Evolutionary conservation across 306 rosid species (phyloP), one percentile per base, ranked within the genome.

Genomic region (Rubus idaeus): DNA sequence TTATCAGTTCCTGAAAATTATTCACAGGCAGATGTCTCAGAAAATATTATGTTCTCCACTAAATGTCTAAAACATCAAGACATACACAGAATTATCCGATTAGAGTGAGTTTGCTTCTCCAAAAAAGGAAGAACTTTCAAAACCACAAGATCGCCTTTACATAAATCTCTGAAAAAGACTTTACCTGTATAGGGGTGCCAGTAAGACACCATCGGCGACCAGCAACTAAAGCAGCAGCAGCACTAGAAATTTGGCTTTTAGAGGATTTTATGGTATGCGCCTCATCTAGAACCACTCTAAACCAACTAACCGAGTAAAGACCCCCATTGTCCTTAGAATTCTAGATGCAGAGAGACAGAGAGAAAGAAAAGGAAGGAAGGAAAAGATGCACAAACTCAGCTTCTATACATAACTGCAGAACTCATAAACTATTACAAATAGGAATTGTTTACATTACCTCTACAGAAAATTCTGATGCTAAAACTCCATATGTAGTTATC

Each of bases 131-230:
- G 13, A 21, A 70, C 37, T 23, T 11, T 47, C 14, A 14, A 39
- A 53, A 76, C 26, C 41, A 57, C 18, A 42, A 56, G 8, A 42
- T 8, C 0, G 7, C 1, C 9, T 67, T 73, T 16, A 37, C 21
- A 63, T 16, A 50, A 61, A 45, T 52, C 64, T 46, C 58, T 55
- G 14, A 5, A 45, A 68, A 81, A 80, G 41, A 30, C 55, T 63
- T 57, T 42, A 89, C 98, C 96, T 94, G 98, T 70, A 94, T 91
- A 14, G 98, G 98, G 73, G 98, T 94, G 70, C 98, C 98, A 61
- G 98, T 94, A 61, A 94, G 97, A 85, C 97, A 91, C 98, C 98
- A 94, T 55, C 97, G 97, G 16, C 88, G 78, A 83, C 88, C 97
- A 83, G 98, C 96, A 75, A 71, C 90, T 82, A 94, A 74, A 70